Base-by-base conservation (phyloP, 1,284 basidiomycete genomes). In the Agaricales sp. region DNA sequence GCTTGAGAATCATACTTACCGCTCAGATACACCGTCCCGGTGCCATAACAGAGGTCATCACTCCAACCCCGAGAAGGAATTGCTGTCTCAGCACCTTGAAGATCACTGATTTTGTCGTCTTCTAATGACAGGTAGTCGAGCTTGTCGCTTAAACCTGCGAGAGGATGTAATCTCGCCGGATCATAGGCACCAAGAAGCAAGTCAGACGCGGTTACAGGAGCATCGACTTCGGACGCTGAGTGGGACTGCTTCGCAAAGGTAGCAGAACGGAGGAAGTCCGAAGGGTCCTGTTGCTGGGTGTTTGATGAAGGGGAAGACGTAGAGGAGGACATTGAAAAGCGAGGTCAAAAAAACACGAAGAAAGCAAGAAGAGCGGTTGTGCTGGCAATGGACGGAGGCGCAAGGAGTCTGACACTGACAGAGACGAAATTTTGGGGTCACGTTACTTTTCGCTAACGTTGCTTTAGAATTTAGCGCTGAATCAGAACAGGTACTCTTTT, bases 21-120 rank as follows among this genome's bases (percentile, higher is more conserved):
- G 62, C 89, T 79, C 50, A 99, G 83, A 80, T 99, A 99, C 70
- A 94, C 97, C 56, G 94, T 96, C 51, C 96, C 96, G 59, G 95
- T 98, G 58, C 96, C 96, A 70, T 99, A 98, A 79, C 93, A 97
- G 53, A 99, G 74, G 70, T 99, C 96, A 73, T 99, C 96, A 68
- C 92, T 92, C 94, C 93, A 99, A 52, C 96, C 95, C 67, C 96
- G 77, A 63, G 87, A 90, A 59, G 92, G 91, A 57, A 95, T 78
- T 54, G 92, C 88, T 54, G 89, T 88, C 60, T 77, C 78, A 61
- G 87, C 78, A 52, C 93, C 91, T 63, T 89, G 87, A 58, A 94
- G 71, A 52, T 91, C 82, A 67, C 73, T 87, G 61, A 87, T 81
- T 73, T 95, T 92, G 71, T 94, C 89, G 69, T 98, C 90, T 59